Percentiles rank a stretch among this genome's conserved stretches.
These are phyloP conservation scores for Posidonia oceanica DNA, from an alignment of 116 monocot species.

Conservation along the genomic window DNA sequence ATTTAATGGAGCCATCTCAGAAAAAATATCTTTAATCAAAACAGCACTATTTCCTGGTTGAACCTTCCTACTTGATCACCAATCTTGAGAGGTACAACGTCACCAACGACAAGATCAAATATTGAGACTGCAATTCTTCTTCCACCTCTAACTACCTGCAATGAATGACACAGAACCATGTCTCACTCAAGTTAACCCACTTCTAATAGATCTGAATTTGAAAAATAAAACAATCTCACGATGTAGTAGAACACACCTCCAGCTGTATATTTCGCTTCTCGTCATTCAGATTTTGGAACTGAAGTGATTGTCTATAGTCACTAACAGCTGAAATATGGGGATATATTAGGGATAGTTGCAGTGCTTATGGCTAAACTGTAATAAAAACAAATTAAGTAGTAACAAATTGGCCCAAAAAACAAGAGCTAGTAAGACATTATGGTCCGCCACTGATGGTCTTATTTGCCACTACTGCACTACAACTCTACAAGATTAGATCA, in stretches of 20 bases:
- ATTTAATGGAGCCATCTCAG: background rate
- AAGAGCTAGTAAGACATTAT: too few species aligned
- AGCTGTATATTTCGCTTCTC: slow-evolving; percentile 90
- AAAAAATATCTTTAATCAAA: background rate
- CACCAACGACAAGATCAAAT: slow-evolving; percentile 96
- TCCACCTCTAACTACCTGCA: slow-evolving; percentile 86
- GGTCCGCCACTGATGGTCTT: too few species aligned
- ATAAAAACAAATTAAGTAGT: too few species aligned
- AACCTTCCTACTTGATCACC: slow-evolving; percentile 75
- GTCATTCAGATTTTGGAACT: slow-evolving; percentile 87
- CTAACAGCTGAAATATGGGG: slow-evolving; percentile 47
- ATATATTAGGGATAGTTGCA: background rate
- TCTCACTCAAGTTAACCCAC: background rate
- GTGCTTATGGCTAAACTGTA: background rate
- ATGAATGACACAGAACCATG: background rate
- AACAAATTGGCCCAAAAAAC: too few species aligned
- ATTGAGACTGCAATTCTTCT: slow-evolving; percentile 83
- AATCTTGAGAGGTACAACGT: slow-evolving; percentile 93
- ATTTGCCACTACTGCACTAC: too few species aligned
- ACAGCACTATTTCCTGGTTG: background rate
- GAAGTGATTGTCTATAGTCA: slow-evolving; percentile 94
- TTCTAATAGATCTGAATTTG: background rate
- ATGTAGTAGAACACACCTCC: slow-evolving; percentile 45
- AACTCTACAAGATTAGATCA: too few species aligned
- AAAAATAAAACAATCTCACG: slow-evolving; percentile 5